Evolutionary conservation across 73 alveolate species (phyloP).

Genomic region (Effrenium voratum): DNA sequence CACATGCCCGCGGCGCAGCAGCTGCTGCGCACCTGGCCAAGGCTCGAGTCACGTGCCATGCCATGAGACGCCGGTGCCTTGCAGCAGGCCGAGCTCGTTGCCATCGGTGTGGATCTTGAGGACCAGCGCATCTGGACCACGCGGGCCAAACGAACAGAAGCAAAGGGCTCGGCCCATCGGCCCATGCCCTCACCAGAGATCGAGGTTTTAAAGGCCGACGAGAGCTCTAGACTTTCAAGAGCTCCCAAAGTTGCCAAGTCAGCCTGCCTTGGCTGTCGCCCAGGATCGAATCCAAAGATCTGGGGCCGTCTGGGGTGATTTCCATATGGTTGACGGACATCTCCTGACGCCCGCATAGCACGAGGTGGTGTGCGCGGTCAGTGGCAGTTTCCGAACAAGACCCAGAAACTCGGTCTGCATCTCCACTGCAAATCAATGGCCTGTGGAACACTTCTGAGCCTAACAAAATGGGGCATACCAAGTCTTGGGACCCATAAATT

Average conservation of each 20-base stretch:
- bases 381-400: too few species aligned
- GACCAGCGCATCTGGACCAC: not conserved
- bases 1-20: slow-evolving; percentile 2
- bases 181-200: too few species aligned
- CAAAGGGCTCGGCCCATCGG: not conserved
- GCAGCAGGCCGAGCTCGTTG: slow-evolving; percentile 20
- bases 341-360: too few species aligned
- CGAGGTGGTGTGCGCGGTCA: too few species aligned
- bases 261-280: too few species aligned
- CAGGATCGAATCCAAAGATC: not conserved
- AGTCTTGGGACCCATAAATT: not conserved
- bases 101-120: slow-evolving; percentile 76
- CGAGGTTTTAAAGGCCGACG: too few species aligned
- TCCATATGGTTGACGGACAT: slow-evolving; percentile 19
- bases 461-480: not conserved
- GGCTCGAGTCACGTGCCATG: not conserved
- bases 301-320: not conserved
- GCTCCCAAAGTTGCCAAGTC: too few species aligned
- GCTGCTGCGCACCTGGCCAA: slow-evolving; percentile 19
- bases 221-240: too few species aligned
- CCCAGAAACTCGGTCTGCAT: too few species aligned
- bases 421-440: too few species aligned
- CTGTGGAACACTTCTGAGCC: too few species aligned
- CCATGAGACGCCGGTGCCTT: not conserved
- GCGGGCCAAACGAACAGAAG: not conserved